Evolutionary conservation across 2,329 filamentous ascomycete genomes (phyloP).

Genomic region (Colletotrichum eremochloae): DNA sequence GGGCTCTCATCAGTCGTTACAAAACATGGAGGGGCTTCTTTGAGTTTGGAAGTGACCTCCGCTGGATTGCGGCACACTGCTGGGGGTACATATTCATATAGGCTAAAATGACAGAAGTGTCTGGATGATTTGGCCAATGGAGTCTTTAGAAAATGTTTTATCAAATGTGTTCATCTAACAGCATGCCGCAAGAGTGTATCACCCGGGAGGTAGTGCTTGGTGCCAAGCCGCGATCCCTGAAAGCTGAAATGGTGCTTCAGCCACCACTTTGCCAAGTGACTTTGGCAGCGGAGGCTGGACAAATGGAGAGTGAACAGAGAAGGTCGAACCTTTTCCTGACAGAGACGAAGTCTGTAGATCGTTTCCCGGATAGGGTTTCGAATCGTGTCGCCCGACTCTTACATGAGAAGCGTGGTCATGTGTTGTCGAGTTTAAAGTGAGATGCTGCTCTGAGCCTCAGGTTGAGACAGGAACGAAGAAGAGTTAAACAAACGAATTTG

Average conservation of each 20-base stretch:
- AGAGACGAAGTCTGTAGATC: not conserved
- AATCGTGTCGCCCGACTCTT: not conserved
- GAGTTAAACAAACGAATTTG: not conserved
- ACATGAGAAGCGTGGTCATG: not conserved
- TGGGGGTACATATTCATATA: not conserved
- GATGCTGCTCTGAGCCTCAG: no score
- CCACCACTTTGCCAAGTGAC: not conserved
- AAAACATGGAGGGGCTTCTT: not conserved
- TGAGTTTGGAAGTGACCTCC: not conserved
- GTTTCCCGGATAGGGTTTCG: not conserved
- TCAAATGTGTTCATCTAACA: not conserved
- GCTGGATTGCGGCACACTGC: not conserved
- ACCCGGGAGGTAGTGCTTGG: not conserved
- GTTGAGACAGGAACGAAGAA: no score
- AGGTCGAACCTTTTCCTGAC: not conserved
- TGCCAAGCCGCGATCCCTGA: not conserved
- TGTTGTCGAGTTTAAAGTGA: no score
- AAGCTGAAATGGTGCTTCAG: conserved; percentile 2
- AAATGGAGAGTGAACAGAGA: not conserved
- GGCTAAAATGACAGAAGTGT: not conserved
- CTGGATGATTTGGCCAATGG: not conserved
- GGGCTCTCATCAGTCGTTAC: not conserved
- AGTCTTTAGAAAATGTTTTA: not conserved
- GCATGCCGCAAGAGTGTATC: not conserved
- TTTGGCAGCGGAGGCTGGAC: not conserved